Conservation (phyloP, 352 stramenopile genomes). For the Globisporangium alternatum region DNA sequence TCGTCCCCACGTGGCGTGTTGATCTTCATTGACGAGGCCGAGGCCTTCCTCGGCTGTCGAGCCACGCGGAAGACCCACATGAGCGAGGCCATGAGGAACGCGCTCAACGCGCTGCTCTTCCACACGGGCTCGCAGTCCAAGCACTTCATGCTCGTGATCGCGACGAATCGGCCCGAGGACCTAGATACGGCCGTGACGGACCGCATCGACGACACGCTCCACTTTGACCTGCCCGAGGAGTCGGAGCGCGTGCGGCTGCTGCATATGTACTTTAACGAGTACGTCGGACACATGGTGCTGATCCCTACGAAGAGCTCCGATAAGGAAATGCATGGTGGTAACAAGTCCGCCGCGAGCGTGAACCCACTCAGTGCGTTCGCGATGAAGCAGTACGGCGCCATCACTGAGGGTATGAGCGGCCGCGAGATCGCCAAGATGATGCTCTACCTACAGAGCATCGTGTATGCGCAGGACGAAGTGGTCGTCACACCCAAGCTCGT, state of each 20-base stretch:
- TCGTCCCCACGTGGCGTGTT: conserved; percentile 65
- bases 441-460: conserved; percentile 81
- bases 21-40: conserved; percentile 76
- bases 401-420: conserved; percentile 78
- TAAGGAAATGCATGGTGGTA: not conserved
- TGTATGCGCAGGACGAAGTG: conserved; percentile 70
- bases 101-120: conserved; percentile 80
- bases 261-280: conserved; percentile 71
- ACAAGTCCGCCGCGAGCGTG: not conserved
- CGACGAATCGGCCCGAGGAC: conserved; percentile 81
- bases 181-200: conserved; percentile 77
- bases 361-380: conserved; percentile 17
- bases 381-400: conserved; percentile 44
- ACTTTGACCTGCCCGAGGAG: conserved; percentile 69
- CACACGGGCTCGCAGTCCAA: conserved; percentile 72
- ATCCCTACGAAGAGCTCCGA: not conserved
- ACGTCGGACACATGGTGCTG: conserved; percentile 34
- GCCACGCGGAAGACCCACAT: conserved; percentile 79
- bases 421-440: conserved; percentile 88
- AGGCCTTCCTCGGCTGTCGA: conserved; percentile 59
- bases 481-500: conserved; percentile 47
- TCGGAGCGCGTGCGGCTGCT: conserved; percentile 60
- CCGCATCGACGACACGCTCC: conserved; percentile 79
- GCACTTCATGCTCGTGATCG: conserved; percentile 81
- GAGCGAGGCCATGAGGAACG: conserved; percentile 81